These are phyloP conservation scores for Patellifolia procumbens DNA, from an alignment of 179 eudicot genomes.

Conservation along the genomic window DNA sequence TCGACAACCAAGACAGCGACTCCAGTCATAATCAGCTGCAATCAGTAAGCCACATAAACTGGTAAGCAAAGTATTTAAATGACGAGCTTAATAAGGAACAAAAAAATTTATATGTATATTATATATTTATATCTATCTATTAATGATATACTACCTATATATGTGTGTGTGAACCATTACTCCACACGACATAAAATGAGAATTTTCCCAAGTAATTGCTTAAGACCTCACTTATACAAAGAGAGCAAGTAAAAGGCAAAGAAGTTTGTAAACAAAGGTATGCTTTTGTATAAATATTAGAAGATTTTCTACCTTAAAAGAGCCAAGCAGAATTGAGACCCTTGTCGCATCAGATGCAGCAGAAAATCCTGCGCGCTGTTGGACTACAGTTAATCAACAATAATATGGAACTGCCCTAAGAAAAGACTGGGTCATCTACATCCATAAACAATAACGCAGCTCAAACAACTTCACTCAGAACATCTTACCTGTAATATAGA, in stretches of 20 bases:
- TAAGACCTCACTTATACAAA: too few species aligned
- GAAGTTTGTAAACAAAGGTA: constrained; percentile 11
- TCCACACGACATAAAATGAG: not conserved
- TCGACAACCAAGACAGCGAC: constrained; percentile 76
- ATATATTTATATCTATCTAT: too few species aligned
- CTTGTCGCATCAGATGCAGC: constrained; percentile 93
- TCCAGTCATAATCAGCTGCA: constrained; percentile 89
- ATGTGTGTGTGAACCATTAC: too few species aligned
- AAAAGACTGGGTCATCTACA: not conserved
- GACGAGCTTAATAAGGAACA: constrained; percentile 8
- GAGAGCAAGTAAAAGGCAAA: not conserved
- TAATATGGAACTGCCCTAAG: constrained; percentile 7
- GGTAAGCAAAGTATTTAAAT: not conserved
- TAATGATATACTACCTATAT: too few species aligned
- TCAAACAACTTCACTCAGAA: too few species aligned
- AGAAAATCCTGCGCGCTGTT: constrained; percentile 95
- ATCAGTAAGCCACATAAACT: constrained; percentile 12
- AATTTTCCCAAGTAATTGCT: not conserved
- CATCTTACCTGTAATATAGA: constrained; percentile 73
- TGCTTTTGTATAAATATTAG: not conserved
- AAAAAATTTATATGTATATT: too few species aligned
- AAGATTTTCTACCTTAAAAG: constrained; percentile 60
- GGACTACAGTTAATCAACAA: constrained; percentile 23
- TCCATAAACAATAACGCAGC: not conserved
- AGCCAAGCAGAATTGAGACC: constrained; percentile 86